Evolutionary conservation across 148 eudicot genomes (phyloP).

Genomic region (Amaranthus hypochondriacus): DNA sequence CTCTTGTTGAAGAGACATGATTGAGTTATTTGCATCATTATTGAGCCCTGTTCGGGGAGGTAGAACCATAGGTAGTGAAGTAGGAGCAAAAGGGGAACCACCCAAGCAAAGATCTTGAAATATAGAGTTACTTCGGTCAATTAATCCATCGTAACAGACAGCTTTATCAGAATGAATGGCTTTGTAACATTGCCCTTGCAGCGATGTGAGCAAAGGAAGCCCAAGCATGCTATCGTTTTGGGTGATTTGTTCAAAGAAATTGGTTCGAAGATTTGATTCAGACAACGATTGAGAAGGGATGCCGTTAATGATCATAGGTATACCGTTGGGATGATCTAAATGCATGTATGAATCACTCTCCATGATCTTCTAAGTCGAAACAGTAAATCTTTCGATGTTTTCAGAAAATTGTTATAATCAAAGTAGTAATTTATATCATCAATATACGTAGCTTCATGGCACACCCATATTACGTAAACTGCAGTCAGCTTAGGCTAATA

Average conservation of each 20-base stretch:
- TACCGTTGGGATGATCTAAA: too few species aligned
- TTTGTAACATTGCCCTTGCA: slow-evolving; percentile 35
- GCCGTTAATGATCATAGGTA: too few species aligned
- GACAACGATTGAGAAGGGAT: too few species aligned
- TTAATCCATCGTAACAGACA: slow-evolving; percentile 15
- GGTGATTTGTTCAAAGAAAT: neutral
- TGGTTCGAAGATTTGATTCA: too few species aligned
- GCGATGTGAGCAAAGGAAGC: slow-evolving; percentile 37
- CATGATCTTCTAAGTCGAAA: too few species aligned
- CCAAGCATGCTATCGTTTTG: slow-evolving; percentile 39
- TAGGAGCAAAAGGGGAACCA: slow-evolving; percentile 29
- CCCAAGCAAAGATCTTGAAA: slow-evolving; percentile 26
- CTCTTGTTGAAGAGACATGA: slow-evolving; percentile 22
- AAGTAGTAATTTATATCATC: too few species aligned
- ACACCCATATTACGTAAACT: too few species aligned
- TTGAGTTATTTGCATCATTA: slow-evolving; percentile 21
- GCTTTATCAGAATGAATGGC: slow-evolving; percentile 22
- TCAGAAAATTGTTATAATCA: too few species aligned
- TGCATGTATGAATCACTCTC: too few species aligned
- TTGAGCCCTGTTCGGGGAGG: slow-evolving; percentile 20
- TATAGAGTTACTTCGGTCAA: slow-evolving; percentile 17
- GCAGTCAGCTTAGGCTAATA: too few species aligned
- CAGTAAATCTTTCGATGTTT: too few species aligned
- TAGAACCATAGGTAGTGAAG: slow-evolving; percentile 28
- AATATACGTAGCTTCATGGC: too few species aligned